A percentile compares a stretch with the other conserved stretches of the same genome.
phyloP scores from a whole-genome alignment of 1,284 basidiomycete species.

The Puccinia horiana region DNA sequence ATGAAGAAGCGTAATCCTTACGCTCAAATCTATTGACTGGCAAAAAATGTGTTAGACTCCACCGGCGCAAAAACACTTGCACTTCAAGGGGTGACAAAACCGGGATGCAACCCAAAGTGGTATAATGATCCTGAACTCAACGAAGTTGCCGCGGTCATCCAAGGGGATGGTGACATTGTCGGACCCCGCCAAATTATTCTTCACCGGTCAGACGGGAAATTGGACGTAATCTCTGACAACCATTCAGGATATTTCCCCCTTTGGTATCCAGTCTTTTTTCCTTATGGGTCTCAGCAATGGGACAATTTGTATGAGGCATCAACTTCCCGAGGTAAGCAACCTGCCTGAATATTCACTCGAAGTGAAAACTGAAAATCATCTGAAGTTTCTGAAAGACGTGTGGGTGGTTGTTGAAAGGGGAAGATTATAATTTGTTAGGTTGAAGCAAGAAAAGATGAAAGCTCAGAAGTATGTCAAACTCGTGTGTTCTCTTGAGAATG shows the following conservation, averaged over 20 bases:
- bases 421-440: neutral
- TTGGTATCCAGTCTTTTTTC: constrained; percentile 7
- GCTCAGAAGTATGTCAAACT: neutral
- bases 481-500: neutral
- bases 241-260: constrained; percentile 14
- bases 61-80: neutral
- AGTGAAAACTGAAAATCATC: too few relatives aligned
- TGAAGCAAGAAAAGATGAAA: neutral
- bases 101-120: neutral
- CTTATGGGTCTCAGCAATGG: constrained; percentile 2
- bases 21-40: neutral
- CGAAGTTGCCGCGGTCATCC: neutral
- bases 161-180: neutral
- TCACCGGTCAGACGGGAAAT: neutral
- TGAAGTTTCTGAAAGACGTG: neutral
- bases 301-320: neutral
- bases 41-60: neutral
- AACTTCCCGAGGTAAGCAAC: too few relatives aligned
- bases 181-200: constrained; percentile 10
- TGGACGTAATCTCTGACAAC: neutral
- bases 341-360: too few relatives aligned
- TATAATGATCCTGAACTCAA: neutral
- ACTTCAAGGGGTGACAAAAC: neutral
- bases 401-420: neutral
- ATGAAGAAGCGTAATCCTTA: constrained; percentile 21